Percentiles rank a stretch among this genome's conserved stretches.
Conservation (phyloP, 140 eudicot species). For the Erigeron philadelphicus region DNA sequence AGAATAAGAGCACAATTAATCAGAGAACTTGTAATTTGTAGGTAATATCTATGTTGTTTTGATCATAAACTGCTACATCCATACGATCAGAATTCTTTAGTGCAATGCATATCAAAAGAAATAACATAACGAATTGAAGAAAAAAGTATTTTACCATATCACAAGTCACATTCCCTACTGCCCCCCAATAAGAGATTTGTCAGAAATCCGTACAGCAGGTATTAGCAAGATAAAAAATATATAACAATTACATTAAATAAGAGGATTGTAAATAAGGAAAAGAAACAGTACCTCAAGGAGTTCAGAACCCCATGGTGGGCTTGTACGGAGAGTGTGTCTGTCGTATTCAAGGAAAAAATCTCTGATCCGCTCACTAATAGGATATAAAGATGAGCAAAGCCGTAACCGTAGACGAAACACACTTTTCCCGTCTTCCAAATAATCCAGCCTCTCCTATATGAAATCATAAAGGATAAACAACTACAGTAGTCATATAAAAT, state of each 20-base stretch:
- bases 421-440: constrained; percentile 88
- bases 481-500: constrained; percentile 4
- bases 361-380: constrained; percentile 84
- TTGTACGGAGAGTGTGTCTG: constrained; percentile 91
- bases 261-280: background rate
- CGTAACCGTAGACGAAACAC: constrained; percentile 74
- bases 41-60: constrained; percentile 3
- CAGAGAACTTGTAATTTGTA: constrained; percentile 4
- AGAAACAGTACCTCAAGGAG: constrained; percentile 71
- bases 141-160: background rate
- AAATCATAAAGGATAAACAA: constrained; percentile 2
- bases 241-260: background rate
- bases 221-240: background rate
- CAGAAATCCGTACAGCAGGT: background rate
- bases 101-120: background rate
- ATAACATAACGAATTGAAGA: constrained; percentile 1
- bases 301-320: constrained; percentile 99
- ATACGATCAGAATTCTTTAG: background rate
- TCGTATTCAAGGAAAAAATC: constrained; percentile 97
- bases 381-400: constrained; percentile 87
- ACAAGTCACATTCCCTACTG: background rate
- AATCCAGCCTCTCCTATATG: constrained; percentile 81
- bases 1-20: constrained; percentile 4
- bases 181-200: background rate
- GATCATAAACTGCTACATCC: constrained; percentile 6